Evolutionary conservation across 345 rosid species (phyloP), one percentile per base, ranked within the genome.

Genomic region (Arabidopsis suecica): DNA sequence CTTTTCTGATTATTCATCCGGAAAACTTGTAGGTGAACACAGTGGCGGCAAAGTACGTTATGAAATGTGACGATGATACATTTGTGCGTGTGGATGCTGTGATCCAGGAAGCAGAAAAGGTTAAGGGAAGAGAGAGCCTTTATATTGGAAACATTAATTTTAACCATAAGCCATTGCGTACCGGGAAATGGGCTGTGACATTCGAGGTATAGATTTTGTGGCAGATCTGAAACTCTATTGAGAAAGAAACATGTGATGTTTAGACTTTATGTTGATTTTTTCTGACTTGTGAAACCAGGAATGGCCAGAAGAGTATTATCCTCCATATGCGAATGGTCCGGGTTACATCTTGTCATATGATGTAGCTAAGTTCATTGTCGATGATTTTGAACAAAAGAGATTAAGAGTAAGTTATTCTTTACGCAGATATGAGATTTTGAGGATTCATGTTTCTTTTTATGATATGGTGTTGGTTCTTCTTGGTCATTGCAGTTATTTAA

Each of bases 251-350:
- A 14, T 40, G 33, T 41, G 32, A 20, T 40, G 4, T 41, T 61
- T 40, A 25, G 13, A 62, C 22, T 7, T 7, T 13, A 25, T 62
- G 14, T 25, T 62, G 53, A 62, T 62, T 62, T 9, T 9, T 34
- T 54, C 30, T 64, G 9, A 28, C 44, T 69, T 44, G 36, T 63
- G 72, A 49, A 37, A 44, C 9, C 84, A 95, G 99, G 99, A 95
- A 80, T 95, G 99, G 98, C 97, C 96, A 59, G 97, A 89, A 76
- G 98, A 92, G 87, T 94, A 87, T 70, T 92, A 95, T 77, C 99
- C 99, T 38, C 97, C 94, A 28, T 92, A 92, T 44, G 99, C 99
- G 25, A 95, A 95, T 49, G 99, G 99, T 55, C 99, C 99, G 6
- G 99, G 98, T 73, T 95, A 95, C 80, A 83, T 95, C 57, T 68